phyloP scores from a whole-genome alignment of 257 asterid species.

The Fraxinus quadrangulata region DNA sequence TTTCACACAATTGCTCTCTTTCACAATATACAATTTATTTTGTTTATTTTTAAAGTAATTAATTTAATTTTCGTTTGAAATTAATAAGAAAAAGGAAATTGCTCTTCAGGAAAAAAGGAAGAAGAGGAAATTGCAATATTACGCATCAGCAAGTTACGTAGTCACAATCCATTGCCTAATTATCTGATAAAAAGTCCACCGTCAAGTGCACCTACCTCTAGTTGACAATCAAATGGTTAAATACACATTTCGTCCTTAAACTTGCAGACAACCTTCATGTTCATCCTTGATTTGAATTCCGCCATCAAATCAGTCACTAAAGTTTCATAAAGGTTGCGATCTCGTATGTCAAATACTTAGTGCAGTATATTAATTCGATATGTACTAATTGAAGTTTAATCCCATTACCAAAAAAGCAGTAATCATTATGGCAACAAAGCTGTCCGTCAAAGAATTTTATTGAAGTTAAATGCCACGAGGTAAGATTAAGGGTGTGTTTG shows the following conservation, averaged over 20 bases:
- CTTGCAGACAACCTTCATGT: not conserved
- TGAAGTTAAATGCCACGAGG: too few relatives aligned
- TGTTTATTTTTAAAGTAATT: not conserved
- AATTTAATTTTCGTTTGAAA: too few relatives aligned
- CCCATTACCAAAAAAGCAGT: not conserved
- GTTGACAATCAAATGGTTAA: not conserved
- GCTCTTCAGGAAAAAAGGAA: too few relatives aligned
- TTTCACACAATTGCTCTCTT: not conserved
- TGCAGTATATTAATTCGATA: too few relatives aligned
- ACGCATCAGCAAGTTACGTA: not conserved
- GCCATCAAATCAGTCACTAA: not conserved
- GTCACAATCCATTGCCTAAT: conserved; percentile 2
- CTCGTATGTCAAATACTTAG: not conserved
- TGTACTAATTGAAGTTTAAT: too few relatives aligned
- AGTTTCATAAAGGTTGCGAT: not conserved
- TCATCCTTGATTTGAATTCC: not conserved
- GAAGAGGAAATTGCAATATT: not conserved
- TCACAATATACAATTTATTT: not conserved
- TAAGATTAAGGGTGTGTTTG: too few relatives aligned
- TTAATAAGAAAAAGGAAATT: too few relatives aligned
- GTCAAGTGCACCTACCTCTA: not conserved
- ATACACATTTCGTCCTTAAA: not conserved
- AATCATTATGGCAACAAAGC: too few relatives aligned
- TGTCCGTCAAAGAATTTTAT: too few relatives aligned
- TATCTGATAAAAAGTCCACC: not conserved